Evolutionary conservation across 192 early-diverging fungal species (phyloP), one percentile per base, ranked within the genome.

Genomic region (Funneliformis geosporum): DNA sequence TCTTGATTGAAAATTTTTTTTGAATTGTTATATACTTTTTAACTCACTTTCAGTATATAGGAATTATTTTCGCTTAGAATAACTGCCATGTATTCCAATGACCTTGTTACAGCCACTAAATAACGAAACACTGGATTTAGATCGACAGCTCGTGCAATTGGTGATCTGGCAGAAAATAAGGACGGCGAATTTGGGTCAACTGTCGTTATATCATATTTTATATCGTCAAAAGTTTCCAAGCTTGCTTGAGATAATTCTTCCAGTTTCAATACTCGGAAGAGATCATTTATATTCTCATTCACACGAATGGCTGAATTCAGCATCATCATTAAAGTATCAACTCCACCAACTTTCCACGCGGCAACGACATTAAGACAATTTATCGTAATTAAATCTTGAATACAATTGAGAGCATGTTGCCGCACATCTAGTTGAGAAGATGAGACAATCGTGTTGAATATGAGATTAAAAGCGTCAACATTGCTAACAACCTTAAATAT

Each of bases 281-380:
- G 11, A 40, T 80, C 72, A 18, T 84, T 81, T 23, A 79, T 67
- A 44, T 80, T 79, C 2, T 23, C 43, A 44, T 80, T 44, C n/a
- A 55, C 25, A 23, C 40, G 10, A 27, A 84, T 50, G 18, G 72
- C 71, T 5, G 68, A 64, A 28, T 81, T 60, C 18, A 84, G 60
- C n/a, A 68, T 5, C 12, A 71, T 80, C 27, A 84, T 79, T 1
- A 84, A 38, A 43, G 73, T 39, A 28, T 84, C 84, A 16, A 82
- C 76, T 8, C 82, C 75, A 5, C 81, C 84, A 66, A 81, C 78
- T 50, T 80, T 64, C 84, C 84, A 84, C 2, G 84, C 84, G 1
- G 81, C 84, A 10, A 84, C 84, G 1, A 81, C 84, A 62, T 84
- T 84, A 21, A 84, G 60, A 5, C 78, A 74, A 66, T 84, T 84